phyloP scores from a whole-genome alignment of 176 grass and related monocot species.

The Cenchrus americanus region DNA sequence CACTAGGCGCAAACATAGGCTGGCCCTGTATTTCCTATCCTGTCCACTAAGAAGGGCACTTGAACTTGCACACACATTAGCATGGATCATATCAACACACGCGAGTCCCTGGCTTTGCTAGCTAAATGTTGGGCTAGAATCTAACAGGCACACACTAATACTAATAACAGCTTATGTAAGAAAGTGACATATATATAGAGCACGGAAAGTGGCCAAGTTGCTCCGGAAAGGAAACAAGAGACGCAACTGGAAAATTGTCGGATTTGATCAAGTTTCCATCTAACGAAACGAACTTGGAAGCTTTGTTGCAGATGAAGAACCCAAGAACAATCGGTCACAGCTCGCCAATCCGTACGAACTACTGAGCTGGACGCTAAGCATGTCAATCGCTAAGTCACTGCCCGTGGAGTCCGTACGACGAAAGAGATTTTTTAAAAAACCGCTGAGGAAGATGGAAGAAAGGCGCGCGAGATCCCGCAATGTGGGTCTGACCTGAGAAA shows the following conservation, averaged over 20 bases:
- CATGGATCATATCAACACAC: not conserved
- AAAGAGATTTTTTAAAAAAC: slow-evolving; percentile 10
- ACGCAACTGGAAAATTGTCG: not conserved
- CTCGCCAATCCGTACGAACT: not conserved
- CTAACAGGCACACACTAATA: not conserved
- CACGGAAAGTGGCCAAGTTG: slow-evolving; percentile 11
- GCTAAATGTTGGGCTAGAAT: not conserved
- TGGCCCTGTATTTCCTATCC: slow-evolving; percentile 1
- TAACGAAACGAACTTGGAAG: slow-evolving; percentile 3
- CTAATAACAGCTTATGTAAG: slow-evolving; percentile 2
- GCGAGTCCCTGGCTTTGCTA: not conserved
- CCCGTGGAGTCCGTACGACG: slow-evolving; percentile 32
- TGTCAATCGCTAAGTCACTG: slow-evolving; percentile 9
- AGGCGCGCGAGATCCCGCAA: slow-evolving; percentile 35
- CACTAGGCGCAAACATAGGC: slow-evolving; percentile 16
- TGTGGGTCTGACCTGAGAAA: slow-evolving; percentile 57
- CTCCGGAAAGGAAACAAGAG: not conserved
- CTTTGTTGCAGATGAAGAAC: not conserved
- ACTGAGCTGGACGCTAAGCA: slow-evolving; percentile 2
- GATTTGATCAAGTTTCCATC: slow-evolving; percentile 8
- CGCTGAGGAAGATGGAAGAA: not conserved
- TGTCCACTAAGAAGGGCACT: slow-evolving; percentile 1
- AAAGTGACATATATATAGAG: slow-evolving; percentile 2
- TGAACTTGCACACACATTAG: not conserved
- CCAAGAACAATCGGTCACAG: not conserved